Conservation (phyloP, 75 land plant genomes). For the Picea glauca region DNA sequence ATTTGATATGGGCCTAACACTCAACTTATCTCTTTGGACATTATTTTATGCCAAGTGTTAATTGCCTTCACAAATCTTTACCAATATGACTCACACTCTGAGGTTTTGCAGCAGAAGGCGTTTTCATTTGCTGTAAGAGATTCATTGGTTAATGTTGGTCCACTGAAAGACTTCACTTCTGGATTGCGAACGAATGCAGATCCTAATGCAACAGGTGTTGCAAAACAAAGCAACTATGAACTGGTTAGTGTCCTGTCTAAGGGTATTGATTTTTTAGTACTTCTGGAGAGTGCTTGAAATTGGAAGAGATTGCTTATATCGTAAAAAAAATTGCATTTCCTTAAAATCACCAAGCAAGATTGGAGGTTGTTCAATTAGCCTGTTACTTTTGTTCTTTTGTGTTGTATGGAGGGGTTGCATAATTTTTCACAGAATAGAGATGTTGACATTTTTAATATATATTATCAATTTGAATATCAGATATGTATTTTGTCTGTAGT, state of each 20-base stretch:
- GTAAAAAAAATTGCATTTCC: background rate
- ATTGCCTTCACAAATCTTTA: background rate
- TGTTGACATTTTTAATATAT: background rate
- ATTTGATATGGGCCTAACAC: background rate
- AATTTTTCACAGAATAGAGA: background rate
- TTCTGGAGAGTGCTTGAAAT: background rate
- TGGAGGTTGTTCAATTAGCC: background rate
- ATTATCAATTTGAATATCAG: background rate
- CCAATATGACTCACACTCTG: background rate
- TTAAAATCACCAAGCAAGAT: background rate
- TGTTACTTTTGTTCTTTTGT: background rate
- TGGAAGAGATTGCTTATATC: background rate
- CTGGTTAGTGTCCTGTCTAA: slow-evolving; percentile 44
- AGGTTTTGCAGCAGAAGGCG: slow-evolving; percentile 49
- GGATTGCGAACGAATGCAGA: slow-evolving; percentile 87
- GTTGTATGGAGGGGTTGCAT: background rate
- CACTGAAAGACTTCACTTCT: slow-evolving; percentile 90
- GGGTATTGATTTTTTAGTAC: background rate
- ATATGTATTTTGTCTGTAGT: background rate
- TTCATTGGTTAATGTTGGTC: slow-evolving; percentile 87
- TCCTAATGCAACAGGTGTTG: slow-evolving; percentile 64
- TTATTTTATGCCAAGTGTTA: no score
- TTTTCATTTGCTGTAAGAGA: slow-evolving; percentile 92
- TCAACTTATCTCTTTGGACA: background rate
- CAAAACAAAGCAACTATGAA: slow-evolving; percentile 95